Percentiles rank a stretch among this genome's conserved stretches.
Conservation (phyloP, 257 asterid genomes). For the Ajuga chamaepitys region DNA sequence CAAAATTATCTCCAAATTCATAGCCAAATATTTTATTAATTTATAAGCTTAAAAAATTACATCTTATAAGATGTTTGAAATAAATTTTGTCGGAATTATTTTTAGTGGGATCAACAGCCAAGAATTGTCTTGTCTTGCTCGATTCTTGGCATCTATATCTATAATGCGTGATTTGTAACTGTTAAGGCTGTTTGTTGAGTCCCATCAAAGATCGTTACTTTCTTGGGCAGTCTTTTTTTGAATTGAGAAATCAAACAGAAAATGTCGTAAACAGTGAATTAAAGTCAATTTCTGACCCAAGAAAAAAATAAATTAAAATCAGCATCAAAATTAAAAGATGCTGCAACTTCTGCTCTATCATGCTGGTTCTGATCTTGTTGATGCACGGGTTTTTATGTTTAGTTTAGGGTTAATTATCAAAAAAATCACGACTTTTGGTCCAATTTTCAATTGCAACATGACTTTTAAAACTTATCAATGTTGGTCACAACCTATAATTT, state of each 20-base stretch:
- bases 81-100: too few relatives aligned
- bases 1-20: too few relatives aligned
- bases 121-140: background rate
- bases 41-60: too few relatives aligned
- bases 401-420: too few relatives aligned
- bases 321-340: background rate
- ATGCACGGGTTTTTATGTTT: background rate
- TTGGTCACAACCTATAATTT: too few relatives aligned
- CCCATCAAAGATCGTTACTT: conserved; percentile 26
- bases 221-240: conserved; percentile 17
- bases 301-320: too few relatives aligned
- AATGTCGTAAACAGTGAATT: conserved; percentile 7
- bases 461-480: too few relatives aligned
- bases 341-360: background rate
- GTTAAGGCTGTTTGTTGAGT: conserved; percentile 20
- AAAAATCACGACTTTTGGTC: too few relatives aligned
- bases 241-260: conserved; percentile 6
- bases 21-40: too few relatives aligned
- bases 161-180: background rate
- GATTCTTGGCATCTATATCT: too few relatives aligned
- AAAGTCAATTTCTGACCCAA: background rate
- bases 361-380: background rate
- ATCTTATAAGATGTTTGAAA: too few relatives aligned
- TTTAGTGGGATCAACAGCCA: background rate
- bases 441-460: too few relatives aligned